phyloP scores from a whole-genome alignment of 306 rosid genomes.

The Cucurbita argyrosperma region DNA sequence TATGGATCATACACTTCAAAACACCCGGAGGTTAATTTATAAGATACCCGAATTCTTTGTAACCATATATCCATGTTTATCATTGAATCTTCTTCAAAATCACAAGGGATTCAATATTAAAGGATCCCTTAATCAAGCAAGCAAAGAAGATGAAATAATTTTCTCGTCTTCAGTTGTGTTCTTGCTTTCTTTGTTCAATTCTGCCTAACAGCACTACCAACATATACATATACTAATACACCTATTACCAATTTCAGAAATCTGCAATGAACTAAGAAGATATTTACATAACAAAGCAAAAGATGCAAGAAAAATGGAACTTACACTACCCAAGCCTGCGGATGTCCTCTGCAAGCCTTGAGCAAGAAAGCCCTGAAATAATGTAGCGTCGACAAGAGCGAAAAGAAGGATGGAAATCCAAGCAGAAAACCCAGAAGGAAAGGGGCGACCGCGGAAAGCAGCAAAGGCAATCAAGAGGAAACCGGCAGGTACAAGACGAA shows the following conservation, averaged over 20 bases:
- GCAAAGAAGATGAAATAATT: background rate
- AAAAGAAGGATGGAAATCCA: conserved; percentile 77
- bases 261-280: background rate
- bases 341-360: conserved; percentile 76
- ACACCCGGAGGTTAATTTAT: background rate
- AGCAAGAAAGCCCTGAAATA: conserved; percentile 94
- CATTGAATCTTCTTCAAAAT: background rate
- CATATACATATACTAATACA: background rate
- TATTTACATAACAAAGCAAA: background rate
- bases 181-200: background rate
- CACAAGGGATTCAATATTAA: background rate
- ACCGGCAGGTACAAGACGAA: conserved; percentile 85
- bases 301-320: conserved; percentile 6
- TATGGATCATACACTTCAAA: background rate
- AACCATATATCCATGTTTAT: background rate
- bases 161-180: background rate
- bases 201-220: background rate
- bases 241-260: background rate
- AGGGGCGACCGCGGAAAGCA: conserved; percentile 50
- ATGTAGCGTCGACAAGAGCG: conserved; percentile 71
- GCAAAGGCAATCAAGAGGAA: conserved; percentile 72
- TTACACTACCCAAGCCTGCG: conserved; percentile 94
- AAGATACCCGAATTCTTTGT: background rate
- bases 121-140: background rate
- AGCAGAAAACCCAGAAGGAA: conserved; percentile 56